Evolutionary conservation across 164 flowering plant species (phyloP), one percentile per base, ranked within the genome.

Genomic region (Nymphaea colorata): DNA sequence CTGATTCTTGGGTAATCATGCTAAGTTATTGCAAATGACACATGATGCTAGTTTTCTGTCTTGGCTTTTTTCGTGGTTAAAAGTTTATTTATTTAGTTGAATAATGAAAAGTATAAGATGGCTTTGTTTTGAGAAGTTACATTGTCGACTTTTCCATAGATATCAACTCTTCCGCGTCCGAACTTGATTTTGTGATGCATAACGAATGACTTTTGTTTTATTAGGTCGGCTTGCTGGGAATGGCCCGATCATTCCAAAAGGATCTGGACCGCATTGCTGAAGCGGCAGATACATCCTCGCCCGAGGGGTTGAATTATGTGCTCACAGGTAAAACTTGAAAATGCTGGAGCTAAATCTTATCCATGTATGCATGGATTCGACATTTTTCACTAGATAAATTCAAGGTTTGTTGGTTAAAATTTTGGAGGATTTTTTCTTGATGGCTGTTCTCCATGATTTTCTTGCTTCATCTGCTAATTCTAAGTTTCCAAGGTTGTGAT

Each of bases 251-350:
- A 64, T 86, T 94, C 62, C 98, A 94, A 70, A 82, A 67, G 70
- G 95, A 94, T 82, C 95, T 94, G 44, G 87, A 94, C 73, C 78
- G 85, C 64, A 87, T 94, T 79, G 98, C 98, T n/a, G 85, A 86
- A 74, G 71, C 64, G 71, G 96, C 98, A 4, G 93, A 94, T 72
- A 91, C 98, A 66, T 94, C 97, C 36, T 81, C 85, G 42, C 59
- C 95, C 2, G 83, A 80, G 72, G 98, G 97, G 41, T 76, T 94
- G 72, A 81, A 82, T 74, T 91, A 80, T 80, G 84, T 94, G 41
- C 79, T 89, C 79, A 86, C 91, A 73, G 98, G 98, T 91, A 53
- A 41, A 16, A n/a, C 36, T 25, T 25, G 36, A 25, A 25, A 25
- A 55, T 8, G 59, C 59, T 55, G 36, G 36, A 25, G 36, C 36